Evolutionary conservation across 352 stramenopile genomes (phyloP).

Genomic region (Globisporangium viniferum): DNA sequence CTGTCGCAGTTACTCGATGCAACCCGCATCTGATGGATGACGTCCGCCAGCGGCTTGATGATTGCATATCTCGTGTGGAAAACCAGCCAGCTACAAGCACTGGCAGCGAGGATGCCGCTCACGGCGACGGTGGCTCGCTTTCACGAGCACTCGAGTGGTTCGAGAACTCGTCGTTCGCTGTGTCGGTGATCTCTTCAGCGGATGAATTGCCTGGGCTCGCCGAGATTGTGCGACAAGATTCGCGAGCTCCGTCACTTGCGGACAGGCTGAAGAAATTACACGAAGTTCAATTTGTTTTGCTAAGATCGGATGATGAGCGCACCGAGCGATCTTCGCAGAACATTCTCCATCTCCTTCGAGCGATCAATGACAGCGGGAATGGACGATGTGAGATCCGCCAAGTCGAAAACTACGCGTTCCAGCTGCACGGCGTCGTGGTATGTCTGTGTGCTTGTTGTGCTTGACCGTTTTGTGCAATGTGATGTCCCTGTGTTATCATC

Average conservation of each 20-base stretch:
- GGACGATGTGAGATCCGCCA: conserved; percentile 23
- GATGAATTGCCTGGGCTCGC: conserved; percentile 14
- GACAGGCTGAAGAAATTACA: conserved; percentile 11
- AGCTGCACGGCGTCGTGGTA: conserved; percentile 37
- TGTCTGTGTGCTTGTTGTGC: not conserved
- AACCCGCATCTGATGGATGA: conserved; percentile 9
- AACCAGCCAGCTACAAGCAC: not conserved
- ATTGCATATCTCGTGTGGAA: conserved; percentile 9
- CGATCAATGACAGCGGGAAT: conserved; percentile 23
- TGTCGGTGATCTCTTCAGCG: conserved; percentile 24
- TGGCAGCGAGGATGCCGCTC: not conserved
- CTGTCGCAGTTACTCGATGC: conserved; percentile 13
- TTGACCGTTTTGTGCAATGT: not conserved
- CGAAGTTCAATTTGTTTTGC: conserved; percentile 33
- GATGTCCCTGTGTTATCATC: not conserved
- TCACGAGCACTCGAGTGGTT: conserved; percentile 15
- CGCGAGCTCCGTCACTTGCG: not conserved
- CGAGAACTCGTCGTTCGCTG: conserved; percentile 15
- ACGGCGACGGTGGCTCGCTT: not conserved
- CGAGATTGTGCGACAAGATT: not conserved
- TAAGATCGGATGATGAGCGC: conserved; percentile 37
- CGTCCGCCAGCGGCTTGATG: conserved; percentile 3
- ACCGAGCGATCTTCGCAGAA: conserved; percentile 19
- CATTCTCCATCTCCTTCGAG: conserved; percentile 24
- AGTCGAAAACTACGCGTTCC: conserved; percentile 30